Conservation (phyloP, 495 filamentous ascomycete species). For the Antarctomyces pellizariae region DNA sequence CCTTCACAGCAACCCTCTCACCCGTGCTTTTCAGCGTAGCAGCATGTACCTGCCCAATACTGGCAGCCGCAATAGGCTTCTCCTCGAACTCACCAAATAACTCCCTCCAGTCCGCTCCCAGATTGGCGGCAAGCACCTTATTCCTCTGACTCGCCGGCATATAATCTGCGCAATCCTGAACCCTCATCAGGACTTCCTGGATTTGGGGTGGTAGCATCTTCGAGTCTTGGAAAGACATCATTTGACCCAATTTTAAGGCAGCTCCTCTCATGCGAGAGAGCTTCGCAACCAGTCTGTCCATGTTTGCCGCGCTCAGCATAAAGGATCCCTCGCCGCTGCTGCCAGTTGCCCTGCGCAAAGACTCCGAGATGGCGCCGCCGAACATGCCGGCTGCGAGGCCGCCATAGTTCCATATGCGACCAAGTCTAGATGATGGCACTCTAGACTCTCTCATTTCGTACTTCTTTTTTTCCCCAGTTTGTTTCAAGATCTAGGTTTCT, state of each 20-base stretch:
- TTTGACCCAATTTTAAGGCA: slow-evolving; percentile 92
- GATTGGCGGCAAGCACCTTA: slow-evolving; percentile 49
- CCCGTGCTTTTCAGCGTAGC: slow-evolving; percentile 57
- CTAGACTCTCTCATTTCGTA: slow-evolving; percentile 74
- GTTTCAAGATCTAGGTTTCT: too few relatives aligned
- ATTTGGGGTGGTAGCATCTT: slow-evolving; percentile 80
- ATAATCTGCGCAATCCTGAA: slow-evolving; percentile 93
- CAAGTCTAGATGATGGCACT: slow-evolving; percentile 70
- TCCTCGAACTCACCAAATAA: slow-evolving; percentile 73
- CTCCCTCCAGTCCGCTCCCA: slow-evolving; percentile 69
- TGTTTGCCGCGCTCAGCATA: slow-evolving; percentile 72
- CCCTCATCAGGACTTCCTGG: slow-evolving; percentile 68
- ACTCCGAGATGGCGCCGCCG: slow-evolving; percentile 74
- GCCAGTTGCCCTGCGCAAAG: slow-evolving; percentile 44
- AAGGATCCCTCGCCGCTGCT: slow-evolving; percentile 36
- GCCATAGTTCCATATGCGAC: slow-evolving; percentile 82
- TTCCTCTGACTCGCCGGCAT: slow-evolving; percentile 89
- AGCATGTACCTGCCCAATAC: slow-evolving; percentile 87
- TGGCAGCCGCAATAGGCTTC: slow-evolving; percentile 84
- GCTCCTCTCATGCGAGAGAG: slow-evolving; percentile 91
- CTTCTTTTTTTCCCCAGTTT: slow-evolving; percentile 3
- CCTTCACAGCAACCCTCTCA: slow-evolving; percentile 69
- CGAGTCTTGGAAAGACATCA: slow-evolving; percentile 96
- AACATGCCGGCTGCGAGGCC: slow-evolving; percentile 88
- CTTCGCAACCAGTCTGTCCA: slow-evolving; percentile 78